These are phyloP conservation scores for Meira nashicola DNA, from an alignment of 1,284 basidiomycete genomes.

Conservation along the genomic window DNA sequence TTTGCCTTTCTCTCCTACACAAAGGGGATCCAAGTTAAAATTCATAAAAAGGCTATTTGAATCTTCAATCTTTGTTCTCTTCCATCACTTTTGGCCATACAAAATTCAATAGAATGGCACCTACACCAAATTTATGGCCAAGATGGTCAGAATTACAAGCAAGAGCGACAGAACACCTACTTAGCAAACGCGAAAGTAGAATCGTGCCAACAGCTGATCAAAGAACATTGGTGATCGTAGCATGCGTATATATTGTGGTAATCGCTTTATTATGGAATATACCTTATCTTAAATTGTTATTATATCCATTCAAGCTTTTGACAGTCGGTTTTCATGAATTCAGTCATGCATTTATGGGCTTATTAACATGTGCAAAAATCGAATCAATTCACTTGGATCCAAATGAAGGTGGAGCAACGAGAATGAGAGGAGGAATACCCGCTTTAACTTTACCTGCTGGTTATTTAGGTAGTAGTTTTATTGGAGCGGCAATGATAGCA, in stretches of 20 bases:
- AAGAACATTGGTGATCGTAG: constrained; percentile 48
- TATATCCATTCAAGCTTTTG: constrained; percentile 53
- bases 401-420: constrained; percentile 85
- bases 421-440: constrained; percentile 85
- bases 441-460: constrained; percentile 65
- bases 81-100: too few species aligned
- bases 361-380: constrained; percentile 85
- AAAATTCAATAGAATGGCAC: too few species aligned
- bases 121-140: too few species aligned
- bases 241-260: constrained; percentile 40
- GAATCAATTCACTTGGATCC: constrained; percentile 58
- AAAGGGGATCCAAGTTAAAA: too few species aligned
- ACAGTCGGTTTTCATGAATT: constrained; percentile 41
- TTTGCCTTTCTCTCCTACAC: too few species aligned
- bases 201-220: constrained; percentile 43
- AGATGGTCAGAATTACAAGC: too few species aligned
- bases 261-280: constrained; percentile 46
- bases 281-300: constrained; percentile 41
- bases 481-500: constrained; percentile 81
- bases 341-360: constrained; percentile 51
- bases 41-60: too few species aligned
- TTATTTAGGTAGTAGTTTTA: constrained; percentile 73
- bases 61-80: too few species aligned
- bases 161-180: neutral
- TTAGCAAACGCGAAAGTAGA: constrained; percentile 11